phyloP scores from a whole-genome alignment of 2,329 filamentous ascomycete species.

The Diaporthe citri region DNA sequence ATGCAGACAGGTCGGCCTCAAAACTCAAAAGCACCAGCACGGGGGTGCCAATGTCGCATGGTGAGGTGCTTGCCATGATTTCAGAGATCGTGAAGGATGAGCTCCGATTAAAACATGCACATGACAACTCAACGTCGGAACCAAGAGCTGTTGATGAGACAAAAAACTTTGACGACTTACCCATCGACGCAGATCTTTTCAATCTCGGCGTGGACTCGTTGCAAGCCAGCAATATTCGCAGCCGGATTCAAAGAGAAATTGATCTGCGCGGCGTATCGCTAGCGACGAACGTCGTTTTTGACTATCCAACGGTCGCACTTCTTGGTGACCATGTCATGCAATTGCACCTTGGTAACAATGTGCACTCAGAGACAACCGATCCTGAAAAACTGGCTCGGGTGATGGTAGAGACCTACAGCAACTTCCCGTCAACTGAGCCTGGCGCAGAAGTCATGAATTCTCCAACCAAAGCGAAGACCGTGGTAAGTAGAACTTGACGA shows the following conservation, averaged over 20 bases:
- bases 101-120: background rate
- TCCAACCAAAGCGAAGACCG: background rate
- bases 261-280: background rate
- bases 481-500: background rate
- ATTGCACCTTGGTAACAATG: slow-evolving; percentile 1
- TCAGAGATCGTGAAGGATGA: slow-evolving; percentile 11
- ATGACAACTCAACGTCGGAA: background rate
- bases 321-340: slow-evolving; percentile 4
- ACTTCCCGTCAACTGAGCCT: background rate
- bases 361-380: background rate
- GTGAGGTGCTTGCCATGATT: background rate
- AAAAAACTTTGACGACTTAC: background rate
- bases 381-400: background rate
- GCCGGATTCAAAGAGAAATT: slow-evolving; percentile 10
- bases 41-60: background rate
- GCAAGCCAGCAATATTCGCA: slow-evolving; percentile 28
- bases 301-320: slow-evolving; percentile 7
- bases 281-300: slow-evolving; percentile 29
- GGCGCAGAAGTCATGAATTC: background rate
- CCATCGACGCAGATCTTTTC: slow-evolving; percentile 19
- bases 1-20: background rate
- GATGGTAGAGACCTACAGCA: slow-evolving; percentile 21
- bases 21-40: too few species aligned
- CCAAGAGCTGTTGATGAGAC: background rate
- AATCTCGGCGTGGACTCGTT: slow-evolving; percentile 22